A percentile compares a stretch with the other conserved stretches of the same genome.
phyloP scores from a whole-genome alignment of 2,329 filamentous ascomycete species.

The Aureobasidium sp. region DNA sequence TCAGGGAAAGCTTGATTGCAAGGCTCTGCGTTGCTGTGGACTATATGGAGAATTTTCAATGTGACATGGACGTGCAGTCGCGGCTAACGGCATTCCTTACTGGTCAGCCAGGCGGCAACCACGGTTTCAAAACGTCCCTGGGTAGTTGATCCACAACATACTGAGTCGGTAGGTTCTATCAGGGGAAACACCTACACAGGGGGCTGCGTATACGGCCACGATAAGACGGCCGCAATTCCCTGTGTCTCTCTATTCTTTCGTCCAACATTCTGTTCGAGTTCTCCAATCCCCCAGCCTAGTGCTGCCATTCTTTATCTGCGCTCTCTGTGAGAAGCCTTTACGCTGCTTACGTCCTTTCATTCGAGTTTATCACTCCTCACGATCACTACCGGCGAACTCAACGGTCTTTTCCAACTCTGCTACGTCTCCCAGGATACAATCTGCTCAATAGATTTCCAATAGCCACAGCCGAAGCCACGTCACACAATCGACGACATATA shows the following conservation, averaged over 20 bases:
- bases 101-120: conserved; percentile 11
- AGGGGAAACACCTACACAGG: conserved; percentile 2
- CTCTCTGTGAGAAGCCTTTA: conserved; percentile 16
- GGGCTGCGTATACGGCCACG: background rate
- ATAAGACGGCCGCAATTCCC: background rate
- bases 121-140: conserved; percentile 8
- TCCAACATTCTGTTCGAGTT: conserved; percentile 7
- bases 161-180: conserved; percentile 9
- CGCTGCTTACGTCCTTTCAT: conserved; percentile 13
- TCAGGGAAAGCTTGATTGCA: background rate
- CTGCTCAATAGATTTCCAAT: conserved; percentile 8
- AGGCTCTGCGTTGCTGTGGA: background rate
- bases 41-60: background rate
- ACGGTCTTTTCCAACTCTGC: conserved; percentile 40
- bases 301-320: conserved; percentile 14
- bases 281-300: conserved; percentile 8
- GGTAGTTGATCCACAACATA: background rate
- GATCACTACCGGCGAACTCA: conserved; percentile 37
- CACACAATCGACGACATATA: conserved; percentile 6
- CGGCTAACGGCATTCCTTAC: conserved; percentile 9
- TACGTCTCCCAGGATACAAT: conserved; percentile 13
- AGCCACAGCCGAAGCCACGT: conserved; percentile 13
- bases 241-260: conserved; percentile 5
- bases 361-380: conserved; percentile 10
- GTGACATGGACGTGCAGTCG: background rate